Percentiles rank a stretch among this genome's conserved stretches.
Evolutionary conservation across 345 rosid genomes (phyloP).

Genomic region (Psidium friedrichsthalianum): DNA sequence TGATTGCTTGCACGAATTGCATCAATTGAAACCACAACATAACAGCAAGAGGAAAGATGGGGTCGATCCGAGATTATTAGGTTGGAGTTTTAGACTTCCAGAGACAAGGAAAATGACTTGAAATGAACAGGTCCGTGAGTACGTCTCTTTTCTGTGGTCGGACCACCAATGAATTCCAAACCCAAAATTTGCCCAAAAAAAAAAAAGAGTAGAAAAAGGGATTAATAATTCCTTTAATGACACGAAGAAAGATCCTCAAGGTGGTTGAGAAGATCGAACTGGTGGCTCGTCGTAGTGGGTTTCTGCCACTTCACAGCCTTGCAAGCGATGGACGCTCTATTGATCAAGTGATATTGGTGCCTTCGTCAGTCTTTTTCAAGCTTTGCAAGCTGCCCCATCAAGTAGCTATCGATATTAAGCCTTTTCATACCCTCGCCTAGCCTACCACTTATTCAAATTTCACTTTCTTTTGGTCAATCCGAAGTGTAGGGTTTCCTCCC

Average conservation of each 20-base stretch:
- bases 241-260: background rate
- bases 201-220: background rate
- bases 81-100: background rate
- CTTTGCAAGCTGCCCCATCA: background rate
- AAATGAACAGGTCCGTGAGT: background rate
- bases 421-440: background rate
- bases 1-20: background rate
- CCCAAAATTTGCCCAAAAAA: too few species aligned
- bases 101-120: background rate
- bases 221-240: background rate
- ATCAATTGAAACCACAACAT: background rate
- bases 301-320: background rate
- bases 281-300: background rate
- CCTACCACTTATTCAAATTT: background rate
- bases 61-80: background rate
- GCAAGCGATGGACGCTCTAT: background rate
- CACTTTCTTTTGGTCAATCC: background rate
- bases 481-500: background rate
- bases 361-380: background rate
- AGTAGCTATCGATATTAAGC: background rate
- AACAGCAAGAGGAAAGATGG: background rate
- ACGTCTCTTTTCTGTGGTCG: background rate
- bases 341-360: background rate
- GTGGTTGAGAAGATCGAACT: background rate
- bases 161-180: background rate